Conservation (phyloP, 129 eudicot genomes). For the sunflower (Helianthus annuus) region DNA sequence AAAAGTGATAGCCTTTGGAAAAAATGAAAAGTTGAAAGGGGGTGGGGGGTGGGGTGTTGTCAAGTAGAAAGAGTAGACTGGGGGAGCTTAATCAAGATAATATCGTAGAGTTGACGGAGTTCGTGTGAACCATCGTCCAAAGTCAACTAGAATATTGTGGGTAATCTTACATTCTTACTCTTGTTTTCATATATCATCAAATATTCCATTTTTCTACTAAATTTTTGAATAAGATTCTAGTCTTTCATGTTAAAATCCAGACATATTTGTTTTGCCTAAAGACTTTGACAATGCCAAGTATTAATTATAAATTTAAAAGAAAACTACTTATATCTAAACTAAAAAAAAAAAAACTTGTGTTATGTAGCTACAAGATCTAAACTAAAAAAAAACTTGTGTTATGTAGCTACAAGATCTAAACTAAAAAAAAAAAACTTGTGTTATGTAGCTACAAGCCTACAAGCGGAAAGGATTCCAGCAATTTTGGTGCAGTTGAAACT, state of each 20-base stretch:
- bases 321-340: too few relatives aligned
- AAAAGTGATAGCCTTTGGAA: too few relatives aligned
- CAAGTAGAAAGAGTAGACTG: neutral
- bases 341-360: too few relatives aligned
- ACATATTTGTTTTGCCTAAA: neutral
- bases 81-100: neutral
- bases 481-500: too few relatives aligned
- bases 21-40: neutral
- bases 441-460: too few relatives aligned
- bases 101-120: conserved; percentile 33
- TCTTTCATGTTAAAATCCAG: neutral
- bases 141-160: conserved; percentile 17
- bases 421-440: too few relatives aligned
- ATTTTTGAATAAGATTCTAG: neutral
- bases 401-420: too few relatives aligned
- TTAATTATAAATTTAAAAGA: too few relatives aligned
- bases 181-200: neutral
- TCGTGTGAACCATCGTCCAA: conserved; percentile 23
- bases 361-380: too few relatives aligned
- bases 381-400: too few relatives aligned
- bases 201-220: conserved; percentile 3
- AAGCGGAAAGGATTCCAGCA: too few relatives aligned
- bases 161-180: neutral
- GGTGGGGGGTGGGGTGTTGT: neutral
- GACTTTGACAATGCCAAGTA: neutral